These are phyloP conservation scores for Kuraishia molischiana DNA, from an alignment of 805 yeast species.

Conservation along the genomic window DNA sequence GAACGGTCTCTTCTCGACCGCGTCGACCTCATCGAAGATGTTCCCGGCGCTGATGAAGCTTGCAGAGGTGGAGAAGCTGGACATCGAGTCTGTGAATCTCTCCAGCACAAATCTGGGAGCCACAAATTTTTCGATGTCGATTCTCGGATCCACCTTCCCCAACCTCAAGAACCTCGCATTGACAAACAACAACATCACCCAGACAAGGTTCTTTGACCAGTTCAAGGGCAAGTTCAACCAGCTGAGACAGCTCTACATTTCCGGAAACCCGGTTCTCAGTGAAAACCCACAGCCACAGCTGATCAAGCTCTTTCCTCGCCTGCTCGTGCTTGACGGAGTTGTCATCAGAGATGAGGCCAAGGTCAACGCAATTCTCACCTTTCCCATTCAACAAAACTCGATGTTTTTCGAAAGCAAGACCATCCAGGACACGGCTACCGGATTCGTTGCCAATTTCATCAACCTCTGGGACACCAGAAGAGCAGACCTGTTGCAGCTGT, in stretches of 20 bases:
- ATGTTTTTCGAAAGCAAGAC: slow-evolving; percentile 77
- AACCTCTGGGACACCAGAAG: slow-evolving; percentile 79
- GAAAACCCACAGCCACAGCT: slow-evolving; percentile 35
- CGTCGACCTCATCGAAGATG: slow-evolving; percentile 54
- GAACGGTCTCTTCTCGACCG: slow-evolving; percentile 47
- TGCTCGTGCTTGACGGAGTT: slow-evolving; percentile 70
- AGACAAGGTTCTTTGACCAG: slow-evolving; percentile 50
- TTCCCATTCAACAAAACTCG: slow-evolving; percentile 45
- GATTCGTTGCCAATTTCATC: slow-evolving; percentile 66
- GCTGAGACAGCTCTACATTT: slow-evolving; percentile 68
- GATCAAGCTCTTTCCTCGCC: slow-evolving; percentile 66
- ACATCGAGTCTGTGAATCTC: slow-evolving; percentile 63
- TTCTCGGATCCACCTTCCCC: slow-evolving; percentile 71
- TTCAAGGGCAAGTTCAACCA: slow-evolving; percentile 70
- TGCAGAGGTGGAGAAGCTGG: slow-evolving; percentile 41
- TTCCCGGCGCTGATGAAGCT: slow-evolving; percentile 84
- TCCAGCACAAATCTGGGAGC: slow-evolving; percentile 60
- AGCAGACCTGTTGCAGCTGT: slow-evolving; percentile 55
- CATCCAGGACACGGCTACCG: slow-evolving; percentile 62
- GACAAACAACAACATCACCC: slow-evolving; percentile 60
- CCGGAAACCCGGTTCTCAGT: slow-evolving; percentile 65
- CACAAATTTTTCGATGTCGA: slow-evolving; percentile 40
- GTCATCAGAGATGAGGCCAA: slow-evolving; percentile 66
- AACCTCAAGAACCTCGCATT: slow-evolving; percentile 67
- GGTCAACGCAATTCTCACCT: slow-evolving; percentile 35